Base-by-base conservation (phyloP, 306 rosid species). In the Trichosanthes cucumerina region DNA sequence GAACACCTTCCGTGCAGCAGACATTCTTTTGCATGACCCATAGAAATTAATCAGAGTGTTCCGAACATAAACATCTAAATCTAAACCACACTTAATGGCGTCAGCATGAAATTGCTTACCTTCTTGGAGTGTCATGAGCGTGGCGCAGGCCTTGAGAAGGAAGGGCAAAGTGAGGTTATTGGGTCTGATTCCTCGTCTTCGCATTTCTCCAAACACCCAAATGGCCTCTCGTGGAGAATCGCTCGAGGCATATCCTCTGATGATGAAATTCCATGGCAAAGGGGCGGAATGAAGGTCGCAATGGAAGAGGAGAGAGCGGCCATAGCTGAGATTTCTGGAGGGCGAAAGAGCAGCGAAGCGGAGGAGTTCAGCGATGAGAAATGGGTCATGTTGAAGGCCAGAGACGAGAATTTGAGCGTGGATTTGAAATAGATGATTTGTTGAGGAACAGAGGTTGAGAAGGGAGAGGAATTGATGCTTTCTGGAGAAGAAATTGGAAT, bases 101-200 rank as follows among this genome's bases (percentile, higher is more conserved):
- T 85, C 88, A 1, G 84, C 88, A 73, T 89, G 97, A 50, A 86
- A 88, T 78, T 92, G 96, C 15, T 46, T 83, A n/a, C 97, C 98
- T 78, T 88, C 89, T 10, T 15, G 46, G 10, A 92, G 89, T 16
- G 84, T 84, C 0, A 31, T 15, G 43, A 68, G 79, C 38, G 43
- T 1, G 4, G 97, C 88, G 56, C 97, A 92, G 2, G 88, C 88
- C 86, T 92, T 95, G 84, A 92, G 36, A 71, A 95, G 77, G 49
- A 92, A 92, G 2, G 97, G 97, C 76, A 79, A 87, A 14, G 98
- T 91, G 38, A 92, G 89, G 4, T 89, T 84, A 79, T 91, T 89
- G 78, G 96, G 95, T 38, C 31, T 80, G 11, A 77, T 71, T 5
- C 88, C 89, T 4, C 86, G 79, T 71, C 80, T 19, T 2, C 90